phyloP scores from a whole-genome alignment of 1,139 yeast species.

The Saccharomyces hybrid region DNA sequence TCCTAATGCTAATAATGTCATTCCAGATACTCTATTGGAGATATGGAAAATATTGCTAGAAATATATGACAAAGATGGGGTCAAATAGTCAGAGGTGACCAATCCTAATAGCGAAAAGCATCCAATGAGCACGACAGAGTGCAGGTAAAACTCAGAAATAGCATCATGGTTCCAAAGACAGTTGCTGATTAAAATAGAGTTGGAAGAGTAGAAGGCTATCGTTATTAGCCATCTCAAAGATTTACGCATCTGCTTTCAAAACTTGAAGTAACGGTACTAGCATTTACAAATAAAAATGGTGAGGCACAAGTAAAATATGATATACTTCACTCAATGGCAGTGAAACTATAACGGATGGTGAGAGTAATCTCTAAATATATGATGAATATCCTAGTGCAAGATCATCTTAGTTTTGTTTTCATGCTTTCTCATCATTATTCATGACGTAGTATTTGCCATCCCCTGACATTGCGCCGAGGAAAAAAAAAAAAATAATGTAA shows the following conservation, averaged over 20 bases:
- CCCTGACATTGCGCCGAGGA: background rate
- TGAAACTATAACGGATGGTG: background rate
- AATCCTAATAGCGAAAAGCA: constrained; percentile 26
- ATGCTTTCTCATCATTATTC: too few relatives aligned
- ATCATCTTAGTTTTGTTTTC: constrained; percentile 1
- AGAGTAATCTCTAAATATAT: background rate
- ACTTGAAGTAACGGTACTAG: background rate
- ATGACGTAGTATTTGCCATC: background rate
- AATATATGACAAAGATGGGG: constrained; percentile 27
- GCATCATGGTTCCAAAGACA: background rate
- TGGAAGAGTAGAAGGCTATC: constrained; percentile 9
- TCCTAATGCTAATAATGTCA: constrained; percentile 82
- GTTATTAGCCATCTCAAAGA: constrained; percentile 10
- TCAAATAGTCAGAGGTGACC: constrained; percentile 28
- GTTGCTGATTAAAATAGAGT: constrained; percentile 2
- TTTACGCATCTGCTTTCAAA: constrained; percentile 1
- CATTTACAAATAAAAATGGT: background rate
- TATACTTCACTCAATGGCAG: background rate
- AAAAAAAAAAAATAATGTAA: background rate
- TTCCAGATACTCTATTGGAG: constrained; percentile 76
- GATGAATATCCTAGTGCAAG: background rate
- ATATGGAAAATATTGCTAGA: constrained; percentile 40
- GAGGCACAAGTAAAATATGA: background rate
- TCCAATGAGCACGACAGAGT: constrained; percentile 15
- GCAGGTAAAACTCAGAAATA: constrained; percentile 10